These are phyloP conservation scores for Sicyos edulis DNA, from an alignment of 306 rosid species.

Conservation along the genomic window DNA sequence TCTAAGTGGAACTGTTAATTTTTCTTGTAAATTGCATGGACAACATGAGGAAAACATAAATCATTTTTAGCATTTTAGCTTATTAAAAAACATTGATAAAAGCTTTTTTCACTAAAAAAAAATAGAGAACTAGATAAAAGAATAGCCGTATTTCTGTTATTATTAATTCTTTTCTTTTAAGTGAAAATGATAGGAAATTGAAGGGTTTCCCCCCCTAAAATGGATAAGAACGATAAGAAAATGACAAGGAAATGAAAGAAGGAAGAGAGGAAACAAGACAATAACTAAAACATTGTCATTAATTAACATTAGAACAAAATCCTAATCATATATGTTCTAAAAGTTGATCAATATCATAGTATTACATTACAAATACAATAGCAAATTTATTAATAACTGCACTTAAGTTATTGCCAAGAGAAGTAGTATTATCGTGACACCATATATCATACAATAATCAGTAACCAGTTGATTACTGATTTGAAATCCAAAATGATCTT, in stretches of 20 bases:
- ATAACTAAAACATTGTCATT: background rate
- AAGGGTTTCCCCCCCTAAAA: background rate
- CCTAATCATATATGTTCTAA: background rate
- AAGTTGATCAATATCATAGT: background rate
- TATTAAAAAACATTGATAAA: too few species aligned
- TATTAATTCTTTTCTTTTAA: too few species aligned
- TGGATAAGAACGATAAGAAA: background rate
- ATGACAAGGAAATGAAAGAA: background rate
- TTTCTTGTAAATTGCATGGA: background rate
- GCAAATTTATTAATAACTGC: too few species aligned
- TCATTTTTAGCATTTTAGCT: background rate
- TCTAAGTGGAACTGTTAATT: background rate
- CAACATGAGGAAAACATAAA: background rate
- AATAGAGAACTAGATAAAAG: background rate
- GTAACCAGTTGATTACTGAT: too few species aligned
- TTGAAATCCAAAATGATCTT: too few species aligned
- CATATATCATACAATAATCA: too few species aligned
- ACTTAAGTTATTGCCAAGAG: too few species aligned
- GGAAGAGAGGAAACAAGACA: background rate
- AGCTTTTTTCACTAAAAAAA: too few species aligned
- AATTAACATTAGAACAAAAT: background rate
- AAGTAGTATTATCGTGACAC: too few species aligned
- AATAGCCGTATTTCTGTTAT: background rate
- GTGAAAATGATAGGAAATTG: background rate
- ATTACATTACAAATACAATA: background rate